Evolutionary conservation across 129 eudicot species (phyloP).

Genomic region (Pittosporum tobira): DNA sequence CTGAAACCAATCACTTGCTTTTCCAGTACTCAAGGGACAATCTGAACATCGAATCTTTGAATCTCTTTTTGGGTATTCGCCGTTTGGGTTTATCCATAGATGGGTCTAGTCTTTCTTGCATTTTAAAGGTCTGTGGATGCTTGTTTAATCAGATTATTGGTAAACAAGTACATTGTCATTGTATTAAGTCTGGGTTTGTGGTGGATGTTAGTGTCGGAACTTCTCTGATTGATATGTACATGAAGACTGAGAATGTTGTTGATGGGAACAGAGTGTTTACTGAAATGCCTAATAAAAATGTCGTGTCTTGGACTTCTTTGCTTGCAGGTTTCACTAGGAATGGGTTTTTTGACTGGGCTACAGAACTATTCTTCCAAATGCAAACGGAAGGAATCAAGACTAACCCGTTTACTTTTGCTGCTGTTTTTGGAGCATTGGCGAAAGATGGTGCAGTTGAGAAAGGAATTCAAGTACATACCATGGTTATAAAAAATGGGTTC

Average conservation of each 20-base stretch:
- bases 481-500: conserved; percentile 68
- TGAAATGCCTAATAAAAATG: conserved; percentile 66
- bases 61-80: conserved; percentile 33
- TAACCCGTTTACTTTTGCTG: conserved; percentile 67
- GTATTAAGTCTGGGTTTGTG: conserved; percentile 50
- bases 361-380: conserved; percentile 46
- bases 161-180: conserved; percentile 66
- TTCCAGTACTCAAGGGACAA: conserved; percentile 57
- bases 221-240: conserved; percentile 80
- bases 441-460: conserved; percentile 45
- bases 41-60: conserved; percentile 35
- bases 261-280: conserved; percentile 53
- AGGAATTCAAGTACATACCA: conserved; percentile 66
- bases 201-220: conserved; percentile 88
- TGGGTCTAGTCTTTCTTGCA: conserved; percentile 68
- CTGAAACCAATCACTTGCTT: conserved; percentile 50
- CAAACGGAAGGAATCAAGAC: conserved; percentile 50
- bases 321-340: conserved; percentile 55
- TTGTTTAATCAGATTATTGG: conserved; percentile 38
- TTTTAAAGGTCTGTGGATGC: conserved; percentile 64
- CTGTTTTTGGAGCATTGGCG: conserved; percentile 69
- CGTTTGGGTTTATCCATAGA: conserved; percentile 42
- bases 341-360: conserved; percentile 37
- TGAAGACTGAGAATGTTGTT: conserved; percentile 39
- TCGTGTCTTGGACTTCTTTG: conserved; percentile 92